Evolutionary conservation across 2,329 filamentous ascomycete genomes (phyloP), one percentile per base, ranked within the genome.

Genomic region (Colletotrichum australisinense): DNA sequence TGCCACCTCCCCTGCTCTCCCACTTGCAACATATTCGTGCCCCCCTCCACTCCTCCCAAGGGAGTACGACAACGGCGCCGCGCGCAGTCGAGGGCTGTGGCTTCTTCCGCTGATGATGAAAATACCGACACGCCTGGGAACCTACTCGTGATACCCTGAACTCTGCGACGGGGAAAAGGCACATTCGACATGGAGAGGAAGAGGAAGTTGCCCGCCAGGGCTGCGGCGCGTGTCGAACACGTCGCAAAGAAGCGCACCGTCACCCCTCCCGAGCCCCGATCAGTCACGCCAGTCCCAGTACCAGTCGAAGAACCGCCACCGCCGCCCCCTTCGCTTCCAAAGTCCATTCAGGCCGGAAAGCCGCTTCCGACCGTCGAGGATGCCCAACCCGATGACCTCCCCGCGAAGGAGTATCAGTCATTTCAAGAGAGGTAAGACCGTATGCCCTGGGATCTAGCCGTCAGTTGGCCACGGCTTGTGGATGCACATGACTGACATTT

Each of bases 301-400:
- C 80, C 84, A 7, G 81, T 80, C 55, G 83, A 84, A 28, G 78
- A 75, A 73, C 76, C 81, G 55, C 81, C 80, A 68, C 80, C 82
- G 19, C 80, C 82, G 16, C 83, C 80, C 62, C 81, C 82, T 76
- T 83, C 83, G 68, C 79, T 95, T 67, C 93, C 93, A 30, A 90
- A 87, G 74, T 90, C 89, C 58, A 83, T 95, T 46, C 85, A 88
- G 76, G 83, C 92, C 2, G 91, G 91, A 62, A 90, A 93, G 78
- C 91, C 93, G 19, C 84, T 96, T 38, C 94, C 94, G 2, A 94
- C 92, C 0, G 88, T 95, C 16, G 88, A 92, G 76, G 87, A 90
- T 62, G 86, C 91, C 19, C 94, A 97, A 80, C 83, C 91, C 0
- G 87, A 89, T 8, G 87, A 92, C 74, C 84, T 95, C 7, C 84